Evolutionary conservation across 148 eudicot species (phyloP), one percentile per base, ranked within the genome.

Genomic region (Linanthus parryae): DNA sequence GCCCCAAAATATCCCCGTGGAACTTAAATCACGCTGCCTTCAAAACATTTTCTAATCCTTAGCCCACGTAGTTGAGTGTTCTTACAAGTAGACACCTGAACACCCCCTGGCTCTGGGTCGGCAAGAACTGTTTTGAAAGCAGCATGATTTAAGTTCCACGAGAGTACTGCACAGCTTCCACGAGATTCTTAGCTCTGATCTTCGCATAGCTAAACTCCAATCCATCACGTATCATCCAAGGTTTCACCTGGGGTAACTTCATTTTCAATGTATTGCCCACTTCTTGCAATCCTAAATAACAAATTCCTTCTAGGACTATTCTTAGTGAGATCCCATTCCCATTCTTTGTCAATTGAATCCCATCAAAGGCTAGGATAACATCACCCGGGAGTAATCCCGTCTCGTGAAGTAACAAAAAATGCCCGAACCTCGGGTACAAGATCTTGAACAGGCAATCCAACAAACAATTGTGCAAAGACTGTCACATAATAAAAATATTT

Each of bases 391-490:
- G 74, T 35, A 94, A 55, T 37, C 42, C 99, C 99, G 47, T 76
- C 96, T 28, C 96, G 58, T 5, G 88, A 88, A 16, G 95, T 96
- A 3, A 95, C 95, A 1, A 92, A 94, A 26, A 73, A 64, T 1
- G 91, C 66, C 47, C 96, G 61, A 39, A 94, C 95, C 53, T 88
- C 96, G 25, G 99, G 96, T 40, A 94, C 94, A 57, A 82, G 80
- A 0, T 94, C 91, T 80, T 84, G 95, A 0, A 84, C 81, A 69
- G 99, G 99, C 77, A 94, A 76, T 57, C 99, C 99, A 78, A 94
- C 84, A 52, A 65, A 79, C 44, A 82, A 42, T 78, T 88, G 99
- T 7, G 60, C 71, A 67, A 88, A 80, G 37, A 94, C 76, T 5
- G 88, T 94, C 25, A 60, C 62, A 63, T 73, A 82, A 19, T n/a